Percentiles rank a stretch among this genome's conserved stretches.
These are phyloP conservation scores for Gonium pectorale DNA, from an alignment of 139 green algal genomes.

Conservation along the genomic window DNA sequence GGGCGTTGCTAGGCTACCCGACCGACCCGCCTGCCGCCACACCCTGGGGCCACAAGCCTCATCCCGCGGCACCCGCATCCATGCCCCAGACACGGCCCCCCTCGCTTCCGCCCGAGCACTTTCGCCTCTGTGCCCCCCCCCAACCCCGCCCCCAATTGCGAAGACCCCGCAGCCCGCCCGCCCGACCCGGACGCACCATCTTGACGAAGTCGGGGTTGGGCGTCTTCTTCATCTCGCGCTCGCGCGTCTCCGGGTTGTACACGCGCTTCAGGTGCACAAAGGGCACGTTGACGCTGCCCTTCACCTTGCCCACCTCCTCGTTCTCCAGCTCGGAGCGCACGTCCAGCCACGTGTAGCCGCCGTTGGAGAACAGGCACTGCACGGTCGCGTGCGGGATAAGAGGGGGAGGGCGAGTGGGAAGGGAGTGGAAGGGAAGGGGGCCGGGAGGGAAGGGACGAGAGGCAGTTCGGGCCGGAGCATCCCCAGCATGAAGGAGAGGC, in stretches of 20 bases:
- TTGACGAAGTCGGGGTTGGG: conserved; percentile 64
- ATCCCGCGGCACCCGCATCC: no score
- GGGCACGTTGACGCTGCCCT: conserved; percentile 77
- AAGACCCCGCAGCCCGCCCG: background rate
- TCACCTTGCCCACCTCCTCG: conserved; percentile 80
- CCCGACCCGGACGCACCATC: conserved; percentile 8
- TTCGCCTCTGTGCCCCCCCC: no score
- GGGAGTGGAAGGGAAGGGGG: background rate
- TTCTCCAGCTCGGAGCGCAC: conserved; percentile 78
- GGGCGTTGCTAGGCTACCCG: no score
- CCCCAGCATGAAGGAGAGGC: no score
- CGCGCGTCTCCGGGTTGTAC: conserved; percentile 63
- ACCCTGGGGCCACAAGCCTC: no score
- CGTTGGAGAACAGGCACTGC: conserved; percentile 65
- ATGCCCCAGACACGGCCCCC: no score
- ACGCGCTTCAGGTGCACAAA: conserved; percentile 52
- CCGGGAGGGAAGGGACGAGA: no score
- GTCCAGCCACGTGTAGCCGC: conserved; percentile 84
- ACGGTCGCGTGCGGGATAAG: no score
- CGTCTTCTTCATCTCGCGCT: conserved; percentile 66
- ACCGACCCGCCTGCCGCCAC: no score
- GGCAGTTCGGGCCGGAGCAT: no score
- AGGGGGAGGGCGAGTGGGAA: background rate
- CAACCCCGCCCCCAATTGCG: background rate
- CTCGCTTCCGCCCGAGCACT: no score